Conservation (phyloP, 1,139 yeast species). For the Blastobotrys ciferrii region DNA sequence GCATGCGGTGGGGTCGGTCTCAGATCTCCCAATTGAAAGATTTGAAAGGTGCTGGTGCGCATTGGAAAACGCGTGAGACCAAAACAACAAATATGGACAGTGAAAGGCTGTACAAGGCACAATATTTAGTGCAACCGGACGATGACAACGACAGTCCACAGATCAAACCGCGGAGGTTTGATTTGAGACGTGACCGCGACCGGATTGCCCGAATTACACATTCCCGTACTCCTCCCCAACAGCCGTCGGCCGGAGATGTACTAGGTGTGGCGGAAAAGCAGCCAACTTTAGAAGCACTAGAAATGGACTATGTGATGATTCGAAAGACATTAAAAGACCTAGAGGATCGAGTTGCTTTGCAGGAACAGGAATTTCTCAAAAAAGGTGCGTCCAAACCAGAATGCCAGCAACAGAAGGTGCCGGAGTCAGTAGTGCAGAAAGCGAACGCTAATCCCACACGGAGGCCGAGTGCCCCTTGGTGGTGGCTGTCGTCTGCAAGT, state of each 20-base stretch:
- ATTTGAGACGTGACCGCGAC: conserved; percentile 11
- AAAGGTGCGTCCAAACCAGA: not conserved
- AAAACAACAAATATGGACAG: conserved; percentile 3
- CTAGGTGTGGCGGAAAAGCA: conserved; percentile 9
- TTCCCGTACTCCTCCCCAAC: conserved; percentile 1
- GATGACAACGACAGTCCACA: not conserved
- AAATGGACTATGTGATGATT: conserved; percentile 25
- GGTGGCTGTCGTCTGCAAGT: not conserved
- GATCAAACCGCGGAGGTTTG: conserved; percentile 9
- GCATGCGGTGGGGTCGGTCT: too few species aligned
- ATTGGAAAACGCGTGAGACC: too few species aligned
- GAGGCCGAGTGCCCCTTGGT: not conserved
- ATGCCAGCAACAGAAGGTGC: not conserved
- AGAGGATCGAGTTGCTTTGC: conserved; percentile 23
- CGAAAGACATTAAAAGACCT: conserved; percentile 22
- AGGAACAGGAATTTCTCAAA: conserved; percentile 21
- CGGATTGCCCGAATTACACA: conserved; percentile 15
- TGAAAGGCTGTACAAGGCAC: conserved; percentile 1
- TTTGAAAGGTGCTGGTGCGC: too few species aligned
- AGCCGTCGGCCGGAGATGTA: conserved; percentile 11
- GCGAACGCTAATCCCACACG: too few species aligned
- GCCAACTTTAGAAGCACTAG: conserved; percentile 16
- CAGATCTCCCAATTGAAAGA: too few species aligned
- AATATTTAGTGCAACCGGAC: conserved; percentile 7
- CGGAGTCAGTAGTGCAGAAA: too few species aligned